Evolutionary conservation across 495 filamentous ascomycete species (phyloP), one percentile per base, ranked within the genome.

Genomic region (Aspergillus haitiensis): DNA sequence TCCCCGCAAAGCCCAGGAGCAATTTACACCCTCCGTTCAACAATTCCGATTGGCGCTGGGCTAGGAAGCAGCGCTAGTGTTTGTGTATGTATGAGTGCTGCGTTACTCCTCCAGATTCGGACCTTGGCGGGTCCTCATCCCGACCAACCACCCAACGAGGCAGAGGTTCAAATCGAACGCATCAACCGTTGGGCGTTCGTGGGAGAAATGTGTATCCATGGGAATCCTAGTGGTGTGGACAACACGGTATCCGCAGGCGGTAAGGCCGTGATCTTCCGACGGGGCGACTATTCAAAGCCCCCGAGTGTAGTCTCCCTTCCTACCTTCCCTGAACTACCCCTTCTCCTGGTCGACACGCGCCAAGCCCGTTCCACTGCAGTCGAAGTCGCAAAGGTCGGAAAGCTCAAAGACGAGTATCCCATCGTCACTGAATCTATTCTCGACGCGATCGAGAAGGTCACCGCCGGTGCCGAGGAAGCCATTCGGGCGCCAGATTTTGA

Each of bases 151-250:
- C 66, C 82, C 2, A 82, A 87, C 12, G 94, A 97, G 77, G 88
- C 88, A 39, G 86, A 88, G 37, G 70, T 88, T 39, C 93, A 98
- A 68, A 79, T 97, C 18, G 91, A 98, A 75, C 86, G 93, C 56
- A 95, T 98, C 67, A 98, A 98, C 70, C 85, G 88, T 53, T 98
- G 94, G 94, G 93, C 94, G 0, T 97, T 95, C 69, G 94, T 98
- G 1, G 91, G 90, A 31, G 94, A 98, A 75, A 87, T 97, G 82
- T 93, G 91, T 67, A 97, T 97, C 45, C 94, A 98, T 72, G 93
- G 93, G 31, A 96, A 96, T 69, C 93, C 94, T 5, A 95, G 90
- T 8, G 94, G 94, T 0, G 90, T 98, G 52, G 94, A 98, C 76
- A 98, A 98, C 72, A 98, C 94, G n/a, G 93, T 98, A 51, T 78